Base-by-base conservation (phyloP, 345 rosid species). In the Brassica cretica region DNA sequence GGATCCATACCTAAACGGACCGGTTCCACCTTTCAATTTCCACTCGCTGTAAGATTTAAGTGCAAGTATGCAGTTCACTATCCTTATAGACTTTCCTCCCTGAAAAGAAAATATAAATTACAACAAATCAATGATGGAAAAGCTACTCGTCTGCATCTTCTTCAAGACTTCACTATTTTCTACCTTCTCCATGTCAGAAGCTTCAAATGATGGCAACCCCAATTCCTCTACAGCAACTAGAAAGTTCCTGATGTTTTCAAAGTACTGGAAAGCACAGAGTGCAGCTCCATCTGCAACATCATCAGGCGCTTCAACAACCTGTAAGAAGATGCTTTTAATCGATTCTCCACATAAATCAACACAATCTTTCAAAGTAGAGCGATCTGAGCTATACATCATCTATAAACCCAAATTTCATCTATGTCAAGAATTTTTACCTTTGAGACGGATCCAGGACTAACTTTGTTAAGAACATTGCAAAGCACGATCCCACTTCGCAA, bases 271-370 rank as follows among this genome's bases (percentile, higher is more conserved):
- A 63, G 91, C 98, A 8, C 97, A 94, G 41, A 94, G 88, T 51
- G 97, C 93, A 10, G 93, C 97, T 53, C 98, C 98, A 80, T 94
- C 98, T 49, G 82, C 90, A 65, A 92, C 85, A 74, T 94, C 97
- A 33, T 85, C 76, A 0, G 93, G 91, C 37, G 90, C 90, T 77
- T 92, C 98, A 19, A 94, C 93, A 8, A 94, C 93, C 97, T 92
- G 73, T 62, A 19, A 76, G 18, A 8, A 49, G 51, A 35, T 73
- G 63, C 21, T 19, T 9, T 59, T 30, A 41, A 29, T 39, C 12
- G 21, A 19, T 19, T 1, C 49, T 15, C 65, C 70, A 32, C 9
- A 63, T 6, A 3, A 11, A 68, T 21, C 72, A 29, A 25, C 3
- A 56, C 6, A 59, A 10, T 27, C 0, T 11, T 5, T 10, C 5